Percentiles rank a stretch among this genome's conserved stretches.
phyloP scores from a whole-genome alignment of 2,329 filamentous ascomycete genomes.

The Magnaporthiopsis rhizophila region DNA sequence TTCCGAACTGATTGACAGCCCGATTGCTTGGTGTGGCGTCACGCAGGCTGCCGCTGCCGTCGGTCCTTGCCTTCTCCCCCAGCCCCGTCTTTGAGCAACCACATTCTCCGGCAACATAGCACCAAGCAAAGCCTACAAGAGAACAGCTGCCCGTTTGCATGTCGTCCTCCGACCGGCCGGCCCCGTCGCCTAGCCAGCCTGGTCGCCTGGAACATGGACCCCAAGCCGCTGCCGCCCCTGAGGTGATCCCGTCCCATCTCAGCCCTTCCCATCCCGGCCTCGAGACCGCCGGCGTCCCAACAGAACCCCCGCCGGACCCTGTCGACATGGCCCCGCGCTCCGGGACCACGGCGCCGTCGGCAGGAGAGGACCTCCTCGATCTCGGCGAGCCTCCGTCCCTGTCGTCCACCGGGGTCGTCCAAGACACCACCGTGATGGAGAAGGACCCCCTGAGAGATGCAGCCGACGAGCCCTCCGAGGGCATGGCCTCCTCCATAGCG shows the following conservation, averaged over 20 bases:
- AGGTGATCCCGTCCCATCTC: constrained; percentile 2
- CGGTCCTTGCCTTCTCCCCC: too few species aligned
- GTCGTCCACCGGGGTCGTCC: constrained; percentile 3
- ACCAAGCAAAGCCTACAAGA: background rate
- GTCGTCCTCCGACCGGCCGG: constrained; percentile 7
- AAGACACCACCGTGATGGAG: constrained; percentile 4
- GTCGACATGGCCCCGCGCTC: constrained; percentile 4
- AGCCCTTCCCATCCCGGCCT: background rate
- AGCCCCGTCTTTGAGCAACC: too few species aligned
- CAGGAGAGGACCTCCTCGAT: constrained; percentile 3
- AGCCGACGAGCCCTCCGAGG: constrained; percentile 8
- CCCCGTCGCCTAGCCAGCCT: constrained; percentile 1
- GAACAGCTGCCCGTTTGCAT: constrained; percentile 3
- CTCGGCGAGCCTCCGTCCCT: constrained; percentile 5
- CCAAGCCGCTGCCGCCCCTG: constrained; percentile 2
- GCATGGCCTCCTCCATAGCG: constrained; percentile 30
- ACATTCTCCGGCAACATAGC: background rate
- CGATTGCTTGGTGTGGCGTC: too few species aligned
- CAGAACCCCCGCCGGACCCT: background rate
- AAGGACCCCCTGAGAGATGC: background rate
- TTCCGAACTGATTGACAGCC: too few species aligned
- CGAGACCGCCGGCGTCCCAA: background rate
- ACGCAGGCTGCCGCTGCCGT: too few species aligned
- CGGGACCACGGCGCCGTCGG: background rate
- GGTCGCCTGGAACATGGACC: constrained; percentile 6